phyloP scores from a whole-genome alignment of 805 yeast species.

The Vanderwaltozyma verrucispora region DNA sequence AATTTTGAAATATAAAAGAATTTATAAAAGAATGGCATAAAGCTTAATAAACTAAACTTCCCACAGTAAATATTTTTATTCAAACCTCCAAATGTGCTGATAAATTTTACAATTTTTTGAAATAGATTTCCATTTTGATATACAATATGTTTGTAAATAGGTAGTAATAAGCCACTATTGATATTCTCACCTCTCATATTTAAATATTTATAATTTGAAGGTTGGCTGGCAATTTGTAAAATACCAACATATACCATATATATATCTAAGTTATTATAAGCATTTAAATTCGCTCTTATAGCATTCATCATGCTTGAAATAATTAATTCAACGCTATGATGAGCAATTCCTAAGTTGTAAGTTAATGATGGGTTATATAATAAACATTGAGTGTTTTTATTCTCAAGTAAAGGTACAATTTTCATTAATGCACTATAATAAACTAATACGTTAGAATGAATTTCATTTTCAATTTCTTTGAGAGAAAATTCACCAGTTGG shows the following conservation, averaged over 20 bases:
- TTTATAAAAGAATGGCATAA: background rate
- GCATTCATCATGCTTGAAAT: conserved; percentile 21
- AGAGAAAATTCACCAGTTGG: conserved; percentile 20
- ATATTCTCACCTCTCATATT: conserved; percentile 18
- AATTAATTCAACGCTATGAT: conserved; percentile 22
- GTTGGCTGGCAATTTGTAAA: conserved; percentile 23
- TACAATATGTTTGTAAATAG: conserved; percentile 21
- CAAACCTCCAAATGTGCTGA: conserved; percentile 10
- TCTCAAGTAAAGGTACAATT: conserved; percentile 15
- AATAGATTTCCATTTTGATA: conserved; percentile 14
- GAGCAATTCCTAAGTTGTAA: conserved; percentile 13
- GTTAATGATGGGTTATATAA: conserved; percentile 25
- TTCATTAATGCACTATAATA: conserved; percentile 16
- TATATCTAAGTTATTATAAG: conserved; percentile 7
- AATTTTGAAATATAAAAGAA: background rate
- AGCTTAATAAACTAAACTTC: conserved; percentile 11
- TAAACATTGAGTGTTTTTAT: conserved; percentile 14
- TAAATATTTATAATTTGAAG: conserved; percentile 25
- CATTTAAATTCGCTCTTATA: conserved; percentile 11
- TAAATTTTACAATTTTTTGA: conserved; percentile 6
- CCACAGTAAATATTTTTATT: conserved; percentile 14
- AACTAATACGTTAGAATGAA: conserved; percentile 17
- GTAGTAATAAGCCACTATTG: conserved; percentile 14
- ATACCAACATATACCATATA: conserved; percentile 22
- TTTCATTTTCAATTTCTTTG: conserved; percentile 14